Percentiles rank a stretch among this genome's conserved stretches.
phyloP scores from a whole-genome alignment of 108 stramenopile species.

The Cyclostephanos invisitatus region DNA sequence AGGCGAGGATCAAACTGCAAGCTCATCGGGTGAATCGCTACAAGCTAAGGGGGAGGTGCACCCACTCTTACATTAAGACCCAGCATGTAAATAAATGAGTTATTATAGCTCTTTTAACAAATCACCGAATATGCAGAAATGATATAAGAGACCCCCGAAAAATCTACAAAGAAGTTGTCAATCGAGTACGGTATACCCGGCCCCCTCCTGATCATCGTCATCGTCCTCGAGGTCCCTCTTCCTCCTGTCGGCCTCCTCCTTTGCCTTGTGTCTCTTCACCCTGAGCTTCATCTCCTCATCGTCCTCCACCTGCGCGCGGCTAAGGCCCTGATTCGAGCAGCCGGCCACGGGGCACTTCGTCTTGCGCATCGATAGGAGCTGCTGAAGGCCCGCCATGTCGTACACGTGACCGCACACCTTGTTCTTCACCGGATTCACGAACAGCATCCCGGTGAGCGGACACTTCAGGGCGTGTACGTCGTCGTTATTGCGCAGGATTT shows the following conservation, averaged over 20 bases:
- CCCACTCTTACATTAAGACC: too few relatives aligned
- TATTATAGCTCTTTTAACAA: neutral
- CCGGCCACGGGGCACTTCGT: constrained; percentile 65
- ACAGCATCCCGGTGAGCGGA: constrained; percentile 59
- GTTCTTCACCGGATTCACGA: constrained; percentile 69
- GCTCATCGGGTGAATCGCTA: too few relatives aligned
- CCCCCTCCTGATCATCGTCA: constrained; percentile 33
- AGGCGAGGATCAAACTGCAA: constrained; percentile 31
- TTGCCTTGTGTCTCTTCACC: constrained; percentile 55
- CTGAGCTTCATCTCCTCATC: constrained; percentile 58
- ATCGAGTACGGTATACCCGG: constrained; percentile 35
- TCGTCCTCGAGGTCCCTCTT: constrained; percentile 42
- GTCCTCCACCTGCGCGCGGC: constrained; percentile 50
- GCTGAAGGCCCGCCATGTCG: constrained; percentile 48
- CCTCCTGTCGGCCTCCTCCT: constrained; percentile 43
- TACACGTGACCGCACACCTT: constrained; percentile 70
- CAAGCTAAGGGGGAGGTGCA: too few relatives aligned
- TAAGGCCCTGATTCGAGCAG: constrained; percentile 50
- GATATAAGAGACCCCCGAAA: neutral
- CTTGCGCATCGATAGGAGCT: constrained; percentile 41
- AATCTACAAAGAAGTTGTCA: constrained; percentile 4
- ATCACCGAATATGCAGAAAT: neutral
- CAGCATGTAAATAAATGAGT: neutral
- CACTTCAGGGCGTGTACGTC: constrained; percentile 56
- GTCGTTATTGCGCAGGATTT: constrained; percentile 28